Evolutionary conservation across 805 yeast species (phyloP), one percentile per base, ranked within the genome.

Genomic region (Candida incommunis): DNA sequence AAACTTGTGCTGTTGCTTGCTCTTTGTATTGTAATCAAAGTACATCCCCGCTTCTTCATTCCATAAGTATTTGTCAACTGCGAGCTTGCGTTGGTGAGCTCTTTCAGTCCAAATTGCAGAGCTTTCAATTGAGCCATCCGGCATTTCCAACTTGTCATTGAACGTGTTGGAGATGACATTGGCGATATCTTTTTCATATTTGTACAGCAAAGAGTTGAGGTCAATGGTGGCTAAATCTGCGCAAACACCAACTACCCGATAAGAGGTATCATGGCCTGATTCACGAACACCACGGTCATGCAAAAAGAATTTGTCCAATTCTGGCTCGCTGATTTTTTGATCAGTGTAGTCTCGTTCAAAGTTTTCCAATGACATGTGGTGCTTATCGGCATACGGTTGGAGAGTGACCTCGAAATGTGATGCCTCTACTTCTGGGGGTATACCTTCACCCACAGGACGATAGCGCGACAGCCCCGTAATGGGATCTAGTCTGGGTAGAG

Each of bases 281-380:
- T 90, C 98, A 58, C 98, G 75, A 9, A 90, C 94, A 1, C 94
- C 96, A 47, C 96, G 70, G 61, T 90, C 98, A 58, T 90, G 95
- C 43, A 83, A 61, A 59, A 90, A 84, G 59, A 84, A 90, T 50
- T 77, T 87, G 56, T 92, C 97, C 48, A 90, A 68, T n/a, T 69
- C 76, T 1, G 95, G 94, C 56, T 85, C 96, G 2, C 64, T 48
- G 18, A 90, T 69, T 43, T 67, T 62, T 3, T 81, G 80, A 35
- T 66, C 61, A 55, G 88, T 86, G 65, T 90, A 92, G 55, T 70
- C 68, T 41, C 70, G 63, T 50, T 80, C 75, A 58, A 86, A 85
- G 41, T 78, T 80, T 40, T 75, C 80, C 43, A 80, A 60, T 0
- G 76, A 45, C 5, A 78, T 56, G 2, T 70, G 62, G 57, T 83